A percentile compares a stretch with the other conserved stretches of the same genome.
These are phyloP conservation scores for Cladosporium sp. DNA, from an alignment of 2,329 filamentous ascomycete species.

Conservation along the genomic window DNA sequence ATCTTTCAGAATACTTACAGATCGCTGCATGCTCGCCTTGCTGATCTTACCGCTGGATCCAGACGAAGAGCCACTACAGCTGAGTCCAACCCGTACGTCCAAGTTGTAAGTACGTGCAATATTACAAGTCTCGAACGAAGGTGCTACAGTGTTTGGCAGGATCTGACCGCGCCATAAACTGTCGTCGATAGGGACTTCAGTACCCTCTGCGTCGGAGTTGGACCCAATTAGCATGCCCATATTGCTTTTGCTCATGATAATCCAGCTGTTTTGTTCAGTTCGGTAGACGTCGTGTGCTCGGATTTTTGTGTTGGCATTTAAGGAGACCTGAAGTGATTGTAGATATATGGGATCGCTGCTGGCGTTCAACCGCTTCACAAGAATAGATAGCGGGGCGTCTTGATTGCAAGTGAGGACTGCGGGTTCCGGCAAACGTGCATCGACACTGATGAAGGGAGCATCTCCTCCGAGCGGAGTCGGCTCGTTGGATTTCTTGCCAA, in stretches of 20 bases:
- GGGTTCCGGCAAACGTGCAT: conserved; percentile 82
- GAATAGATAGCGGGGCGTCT: conserved; percentile 72
- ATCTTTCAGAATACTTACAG: conserved; percentile 17
- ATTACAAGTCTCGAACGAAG: conserved; percentile 86
- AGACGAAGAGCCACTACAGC: conserved; percentile 56
- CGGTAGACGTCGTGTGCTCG: conserved; percentile 71
- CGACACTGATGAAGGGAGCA: conserved; percentile 63
- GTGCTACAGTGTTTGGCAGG: conserved; percentile 81
- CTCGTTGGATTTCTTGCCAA: conserved; percentile 43
- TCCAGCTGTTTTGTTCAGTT: conserved; percentile 69
- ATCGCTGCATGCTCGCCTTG: conserved; percentile 20
- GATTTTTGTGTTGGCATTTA: conserved; percentile 76
- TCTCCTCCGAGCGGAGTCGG: conserved; percentile 28
- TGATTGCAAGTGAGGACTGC: conserved; percentile 86
- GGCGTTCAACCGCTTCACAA: conserved; percentile 71
- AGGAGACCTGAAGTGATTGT: conserved; percentile 72
- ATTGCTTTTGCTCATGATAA: conserved; percentile 67
- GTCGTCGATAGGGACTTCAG: conserved; percentile 47
- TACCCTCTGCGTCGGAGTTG: conserved; percentile 54
- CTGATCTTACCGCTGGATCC: conserved; percentile 38
- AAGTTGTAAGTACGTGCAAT: conserved; percentile 77
- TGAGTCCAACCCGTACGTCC: conserved; percentile 74
- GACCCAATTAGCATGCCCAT: conserved; percentile 65
- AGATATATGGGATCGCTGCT: conserved; percentile 69
- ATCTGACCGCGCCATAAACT: conserved; percentile 67